Evolutionary conservation across 805 yeast species (phyloP).

Genomic region (Limtongia smithiae): DNA sequence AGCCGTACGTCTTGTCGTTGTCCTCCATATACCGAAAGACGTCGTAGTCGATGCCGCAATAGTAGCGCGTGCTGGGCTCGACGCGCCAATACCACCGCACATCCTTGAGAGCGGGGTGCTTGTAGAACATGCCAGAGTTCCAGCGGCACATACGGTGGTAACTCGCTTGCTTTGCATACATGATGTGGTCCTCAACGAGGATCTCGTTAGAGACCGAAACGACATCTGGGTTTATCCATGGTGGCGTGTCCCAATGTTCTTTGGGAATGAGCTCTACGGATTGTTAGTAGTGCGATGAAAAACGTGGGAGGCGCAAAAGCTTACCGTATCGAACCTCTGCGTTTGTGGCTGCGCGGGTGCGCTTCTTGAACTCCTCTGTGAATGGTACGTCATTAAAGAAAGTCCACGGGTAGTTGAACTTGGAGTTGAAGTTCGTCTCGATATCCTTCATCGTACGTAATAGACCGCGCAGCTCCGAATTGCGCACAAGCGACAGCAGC

Average conservation of each 20-base stretch:
- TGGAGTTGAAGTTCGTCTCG: conserved; percentile 61
- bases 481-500: conserved; percentile 66
- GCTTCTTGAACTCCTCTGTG: conserved; percentile 51
- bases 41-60: conserved; percentile 68
- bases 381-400: conserved; percentile 72
- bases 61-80: conserved; percentile 70
- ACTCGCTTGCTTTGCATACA: conserved; percentile 58
- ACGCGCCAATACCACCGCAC: conserved; percentile 76
- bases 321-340: conserved; percentile 48
- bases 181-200: conserved; percentile 44
- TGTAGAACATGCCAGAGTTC: conserved; percentile 61
- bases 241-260: conserved; percentile 61
- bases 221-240: conserved; percentile 47
- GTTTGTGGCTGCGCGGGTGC: conserved; percentile 42
- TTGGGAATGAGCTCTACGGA: conserved; percentile 38
- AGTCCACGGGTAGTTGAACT: conserved; percentile 77
- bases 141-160: conserved; percentile 86
- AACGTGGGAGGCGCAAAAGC: conserved; percentile 31
- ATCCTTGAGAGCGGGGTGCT: conserved; percentile 58
- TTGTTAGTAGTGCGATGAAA: conserved; percentile 25
- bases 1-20: conserved; percentile 69
- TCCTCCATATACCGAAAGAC: conserved; percentile 44
- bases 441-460: conserved; percentile 54
- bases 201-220: conserved; percentile 44
- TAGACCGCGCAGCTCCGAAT: conserved; percentile 53